Conservation (phyloP, 768 basidiomycete species). For the Butyriboletus loyo region DNA sequence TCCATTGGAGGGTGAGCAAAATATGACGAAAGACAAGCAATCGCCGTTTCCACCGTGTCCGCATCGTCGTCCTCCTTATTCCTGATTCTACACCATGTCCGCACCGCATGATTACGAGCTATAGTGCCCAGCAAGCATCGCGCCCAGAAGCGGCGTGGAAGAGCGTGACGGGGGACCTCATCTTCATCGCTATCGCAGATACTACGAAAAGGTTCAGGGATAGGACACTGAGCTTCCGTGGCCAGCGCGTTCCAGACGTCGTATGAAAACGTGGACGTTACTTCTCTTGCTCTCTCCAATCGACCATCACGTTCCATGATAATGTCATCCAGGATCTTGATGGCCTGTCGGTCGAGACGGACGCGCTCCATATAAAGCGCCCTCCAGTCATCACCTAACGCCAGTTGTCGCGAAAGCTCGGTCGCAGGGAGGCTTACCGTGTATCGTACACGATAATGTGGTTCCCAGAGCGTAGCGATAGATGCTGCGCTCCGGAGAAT, state of each 20-base stretch:
- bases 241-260: conserved; percentile 58
- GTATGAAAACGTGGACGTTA: conserved; percentile 41
- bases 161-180: conserved; percentile 25
- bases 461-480: conserved; percentile 45
- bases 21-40: conserved; percentile 52
- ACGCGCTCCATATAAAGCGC: conserved; percentile 44
- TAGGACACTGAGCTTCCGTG: conserved; percentile 34
- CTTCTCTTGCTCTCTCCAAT: conserved; percentile 35
- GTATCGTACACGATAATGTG: conserved; percentile 52
- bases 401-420: conserved; percentile 36
- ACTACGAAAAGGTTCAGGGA: conserved; percentile 31
- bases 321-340: conserved; percentile 42
- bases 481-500: conserved; percentile 45
- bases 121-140: conserved; percentile 41
- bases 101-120: conserved; percentile 40
- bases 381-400: conserved; percentile 41
- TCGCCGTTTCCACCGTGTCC: conserved; percentile 41
- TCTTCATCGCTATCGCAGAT: conserved; percentile 9
- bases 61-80: conserved; percentile 6
- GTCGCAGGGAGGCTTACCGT: conserved; percentile 34
- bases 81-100: conserved; percentile 33
- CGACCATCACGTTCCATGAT: conserved; percentile 37
- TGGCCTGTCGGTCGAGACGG: conserved; percentile 41
- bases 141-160: conserved; percentile 53
- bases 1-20: conserved; percentile 43